phyloP scores from a whole-genome alignment of 1,284 basidiomycete species.

The Trichosporon asahii region DNA sequence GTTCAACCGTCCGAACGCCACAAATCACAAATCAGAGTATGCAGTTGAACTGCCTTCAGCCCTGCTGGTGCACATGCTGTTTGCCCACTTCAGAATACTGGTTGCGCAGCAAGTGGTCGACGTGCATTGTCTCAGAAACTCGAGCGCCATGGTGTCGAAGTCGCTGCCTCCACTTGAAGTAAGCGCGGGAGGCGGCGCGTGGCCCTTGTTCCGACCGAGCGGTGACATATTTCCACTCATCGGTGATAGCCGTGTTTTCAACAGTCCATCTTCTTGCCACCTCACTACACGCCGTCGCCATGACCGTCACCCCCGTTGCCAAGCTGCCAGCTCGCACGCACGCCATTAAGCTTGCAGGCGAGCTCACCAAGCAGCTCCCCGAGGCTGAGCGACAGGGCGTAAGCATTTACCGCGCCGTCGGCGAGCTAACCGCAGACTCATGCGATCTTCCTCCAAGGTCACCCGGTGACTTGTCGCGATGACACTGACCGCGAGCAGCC shows the following conservation, averaged over 20 bases:
- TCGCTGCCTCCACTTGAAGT: neutral
- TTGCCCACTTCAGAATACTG: no score
- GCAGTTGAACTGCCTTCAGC: no score
- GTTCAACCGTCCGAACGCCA: no score
- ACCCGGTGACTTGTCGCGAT: slow-evolving; percentile 63
- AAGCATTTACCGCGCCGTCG: slow-evolving; percentile 1
- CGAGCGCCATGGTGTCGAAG: neutral
- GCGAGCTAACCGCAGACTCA: slow-evolving; percentile 30
- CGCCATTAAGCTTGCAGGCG: slow-evolving; percentile 39
- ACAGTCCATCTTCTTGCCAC: slow-evolving; percentile 1
- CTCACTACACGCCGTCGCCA: neutral
- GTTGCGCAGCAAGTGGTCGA: no score
- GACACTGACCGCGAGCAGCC: slow-evolving; percentile 83
- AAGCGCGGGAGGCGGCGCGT: no score
- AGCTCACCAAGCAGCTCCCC: slow-evolving; percentile 38
- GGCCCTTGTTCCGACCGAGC: neutral
- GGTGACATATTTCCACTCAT: neutral
- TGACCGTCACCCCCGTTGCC: slow-evolving; percentile 11
- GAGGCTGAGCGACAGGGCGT: slow-evolving; percentile 32
- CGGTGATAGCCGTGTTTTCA: slow-evolving; percentile 7
- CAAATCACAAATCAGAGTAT: no score
- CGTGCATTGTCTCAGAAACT: no score
- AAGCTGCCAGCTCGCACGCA: slow-evolving; percentile 46
- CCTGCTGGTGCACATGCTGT: no score
- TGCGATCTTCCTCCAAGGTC: slow-evolving; percentile 51